Evolutionary conservation across 352 stramenopile genomes (phyloP), one percentile per base, ranked within the genome.

Genomic region (Phytophthora hybrid): DNA sequence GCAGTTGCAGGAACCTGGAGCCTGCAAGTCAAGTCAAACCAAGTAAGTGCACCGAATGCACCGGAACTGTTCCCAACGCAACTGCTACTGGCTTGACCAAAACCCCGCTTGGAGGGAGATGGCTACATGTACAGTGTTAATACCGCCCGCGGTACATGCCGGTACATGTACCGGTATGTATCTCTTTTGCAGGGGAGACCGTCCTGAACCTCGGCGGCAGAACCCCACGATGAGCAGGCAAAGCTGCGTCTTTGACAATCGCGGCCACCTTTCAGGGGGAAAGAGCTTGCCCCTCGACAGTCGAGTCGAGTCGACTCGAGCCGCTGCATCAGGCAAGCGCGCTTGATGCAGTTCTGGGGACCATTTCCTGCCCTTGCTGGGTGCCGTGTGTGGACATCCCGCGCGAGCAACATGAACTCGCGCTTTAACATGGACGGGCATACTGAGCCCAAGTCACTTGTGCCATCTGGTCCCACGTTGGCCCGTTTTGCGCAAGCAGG

Each of bases 401-500:
- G 21, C 23, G 23, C 32, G 41, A 71, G 32, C 44, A 65, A 41
- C 57, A 65, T 49, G 41, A 49, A 19, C 41, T 49, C 47, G 47
- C 8, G 55, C 26, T 63, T 74, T 75, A 66, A 75, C 62, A 75
- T 41, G 34, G 34, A 5, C 34, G 13, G 2, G 14, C 55, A 75
- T 75, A 75, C 18, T 66, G 37, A 66, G 53, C 19, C 8, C 69
- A 71, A 75, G 62, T 64, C 16, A 47, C 6, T 41, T 1, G 14
- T 1, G 29, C 49, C 71, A 77, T 59, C 59, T 70, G 59, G 66
- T 76, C 54, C 64, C 46, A 54, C 63, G 18, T 44, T 44, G 61
- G 8, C 59, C 46, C 59, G 21, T 77, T 77, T 78, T 78, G 66
- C 71, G 71, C 71, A 78, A 75, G 68, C 72, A 77, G 34, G 66